Conservation (phyloP, 345 rosid genomes). For the Lumnitzera littorea region DNA sequence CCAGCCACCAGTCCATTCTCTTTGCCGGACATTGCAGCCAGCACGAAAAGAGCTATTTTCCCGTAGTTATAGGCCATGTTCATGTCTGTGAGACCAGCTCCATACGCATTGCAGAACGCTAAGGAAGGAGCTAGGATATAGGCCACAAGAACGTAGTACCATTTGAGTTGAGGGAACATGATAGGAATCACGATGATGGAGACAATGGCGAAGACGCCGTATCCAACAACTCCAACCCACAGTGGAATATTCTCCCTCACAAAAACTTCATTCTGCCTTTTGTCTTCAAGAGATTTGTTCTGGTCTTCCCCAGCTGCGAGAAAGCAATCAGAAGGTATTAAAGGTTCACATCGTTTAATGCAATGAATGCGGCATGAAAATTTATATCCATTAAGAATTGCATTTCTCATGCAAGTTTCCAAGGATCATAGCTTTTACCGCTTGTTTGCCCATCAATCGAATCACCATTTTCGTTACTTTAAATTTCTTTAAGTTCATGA, state of each 20-base stretch:
- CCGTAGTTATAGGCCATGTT: slow-evolving; percentile 99
- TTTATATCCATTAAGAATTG: too few relatives aligned
- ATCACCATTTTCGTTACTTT: too few relatives aligned
- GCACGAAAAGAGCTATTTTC: slow-evolving; percentile 73
- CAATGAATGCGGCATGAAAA: too few relatives aligned
- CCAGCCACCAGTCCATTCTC: slow-evolving; percentile 78
- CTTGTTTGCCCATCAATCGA: too few relatives aligned
- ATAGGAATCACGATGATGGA: slow-evolving; percentile 60
- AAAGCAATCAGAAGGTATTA: not conserved
- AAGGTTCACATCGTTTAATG: too few relatives aligned
- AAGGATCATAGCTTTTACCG: too few relatives aligned
- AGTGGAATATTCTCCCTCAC: slow-evolving; percentile 64
- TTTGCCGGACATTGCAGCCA: slow-evolving; percentile 73
- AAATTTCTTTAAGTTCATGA: too few relatives aligned
- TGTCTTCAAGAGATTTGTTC: slow-evolving; percentile 19
- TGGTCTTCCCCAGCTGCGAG: slow-evolving; percentile 15
- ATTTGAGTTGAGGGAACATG: slow-evolving; percentile 88
- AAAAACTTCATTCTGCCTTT: slow-evolving; percentile 56
- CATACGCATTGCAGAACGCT: slow-evolving; percentile 90
- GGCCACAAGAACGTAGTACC: slow-evolving; percentile 74
- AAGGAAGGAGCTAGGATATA: slow-evolving; percentile 81
- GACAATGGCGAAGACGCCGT: slow-evolving; percentile 38
- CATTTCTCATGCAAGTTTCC: too few relatives aligned
- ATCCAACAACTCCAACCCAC: slow-evolving; percentile 65
- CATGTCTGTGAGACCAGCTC: slow-evolving; percentile 90